Conservation (phyloP, 345 rosid genomes). For the Rhodomyrtus tomentosa region DNA sequence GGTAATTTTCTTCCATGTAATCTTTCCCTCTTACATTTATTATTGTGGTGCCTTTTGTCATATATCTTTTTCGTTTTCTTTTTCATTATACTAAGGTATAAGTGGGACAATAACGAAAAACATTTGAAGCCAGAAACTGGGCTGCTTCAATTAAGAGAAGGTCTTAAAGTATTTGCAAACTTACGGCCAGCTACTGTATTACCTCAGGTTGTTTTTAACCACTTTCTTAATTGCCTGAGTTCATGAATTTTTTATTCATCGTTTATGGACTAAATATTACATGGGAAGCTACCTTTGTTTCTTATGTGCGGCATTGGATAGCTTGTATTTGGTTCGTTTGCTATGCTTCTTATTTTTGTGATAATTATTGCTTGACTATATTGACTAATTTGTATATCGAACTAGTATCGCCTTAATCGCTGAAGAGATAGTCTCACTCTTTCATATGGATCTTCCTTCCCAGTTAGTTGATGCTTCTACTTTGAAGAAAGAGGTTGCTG, state of each 20-base stretch:
- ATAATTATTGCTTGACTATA: not conserved
- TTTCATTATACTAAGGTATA: slow-evolving; percentile 28
- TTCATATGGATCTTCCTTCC: not conserved
- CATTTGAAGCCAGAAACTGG: slow-evolving; percentile 88
- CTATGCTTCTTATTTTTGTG: not conserved
- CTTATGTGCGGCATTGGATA: too few species aligned
- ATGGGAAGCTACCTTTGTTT: too few species aligned
- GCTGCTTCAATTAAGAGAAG: slow-evolving; percentile 67
- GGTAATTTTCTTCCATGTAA: slow-evolving; percentile 19
- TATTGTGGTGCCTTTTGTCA: too few species aligned
- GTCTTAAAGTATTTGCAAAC: slow-evolving; percentile 84
- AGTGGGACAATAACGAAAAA: slow-evolving; percentile 85
- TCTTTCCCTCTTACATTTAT: not conserved
- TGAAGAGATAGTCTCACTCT: not conserved
- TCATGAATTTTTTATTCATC: too few species aligned
- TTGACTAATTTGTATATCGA: not conserved
- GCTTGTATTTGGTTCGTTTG: too few species aligned
- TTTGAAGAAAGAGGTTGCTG: slow-evolving; percentile 60
- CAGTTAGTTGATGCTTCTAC: slow-evolving; percentile 93
- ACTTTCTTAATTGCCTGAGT: not conserved
- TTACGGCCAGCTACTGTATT: slow-evolving; percentile 81
- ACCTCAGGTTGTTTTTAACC: slow-evolving; percentile 46
- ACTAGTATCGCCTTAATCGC: not conserved
- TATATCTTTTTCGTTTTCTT: not conserved
- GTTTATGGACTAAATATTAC: not conserved